Percentiles rank a stretch among this genome's conserved stretches.
phyloP scores from a whole-genome alignment of 352 stramenopile genomes.

The Phytopythium oedochilum region DNA sequence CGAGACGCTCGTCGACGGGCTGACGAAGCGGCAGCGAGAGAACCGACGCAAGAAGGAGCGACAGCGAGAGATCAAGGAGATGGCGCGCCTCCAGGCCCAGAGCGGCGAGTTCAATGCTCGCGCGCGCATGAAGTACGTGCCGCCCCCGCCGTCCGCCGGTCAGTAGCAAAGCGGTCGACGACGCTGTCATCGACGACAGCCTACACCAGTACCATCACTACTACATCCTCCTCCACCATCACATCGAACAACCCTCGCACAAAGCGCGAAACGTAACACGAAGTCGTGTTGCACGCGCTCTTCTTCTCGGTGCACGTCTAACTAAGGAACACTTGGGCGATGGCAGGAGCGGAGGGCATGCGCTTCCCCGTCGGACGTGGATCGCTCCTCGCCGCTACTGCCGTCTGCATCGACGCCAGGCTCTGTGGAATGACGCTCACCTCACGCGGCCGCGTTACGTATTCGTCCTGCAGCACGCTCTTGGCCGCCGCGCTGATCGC shows the following conservation, averaged over 20 bases:
- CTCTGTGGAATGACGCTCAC: slow-evolving; percentile 51
- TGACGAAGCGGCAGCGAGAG: slow-evolving; percentile 80
- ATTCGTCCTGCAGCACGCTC: slow-evolving; percentile 63
- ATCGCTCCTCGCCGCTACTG: slow-evolving; percentile 7
- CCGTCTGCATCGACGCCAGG: slow-evolving; percentile 11
- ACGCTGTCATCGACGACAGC: neutral
- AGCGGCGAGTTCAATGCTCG: slow-evolving; percentile 65
- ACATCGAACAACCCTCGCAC: neutral
- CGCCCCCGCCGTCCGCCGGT: slow-evolving; percentile 23
- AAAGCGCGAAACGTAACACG: neutral
- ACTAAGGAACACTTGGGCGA: slow-evolving; percentile 73
- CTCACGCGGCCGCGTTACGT: slow-evolving; percentile 49
- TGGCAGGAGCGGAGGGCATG: slow-evolving; percentile 20
- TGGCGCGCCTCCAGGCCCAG: slow-evolving; percentile 62
- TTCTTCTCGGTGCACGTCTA: too few species aligned
- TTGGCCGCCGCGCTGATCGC: slow-evolving; percentile 43
- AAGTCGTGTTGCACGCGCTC: neutral
- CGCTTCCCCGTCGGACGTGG: slow-evolving; percentile 35
- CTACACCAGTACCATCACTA: neutral
- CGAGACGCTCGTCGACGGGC: slow-evolving; percentile 31
- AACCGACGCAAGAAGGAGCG: slow-evolving; percentile 76
- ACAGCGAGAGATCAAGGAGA: slow-evolving; percentile 70
- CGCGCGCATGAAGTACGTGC: slow-evolving; percentile 63
- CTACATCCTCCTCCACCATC: neutral
- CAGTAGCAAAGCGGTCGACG: neutral